phyloP scores from a whole-genome alignment of 1,139 yeast genomes.

The Lipomyces yarrowii region DNA sequence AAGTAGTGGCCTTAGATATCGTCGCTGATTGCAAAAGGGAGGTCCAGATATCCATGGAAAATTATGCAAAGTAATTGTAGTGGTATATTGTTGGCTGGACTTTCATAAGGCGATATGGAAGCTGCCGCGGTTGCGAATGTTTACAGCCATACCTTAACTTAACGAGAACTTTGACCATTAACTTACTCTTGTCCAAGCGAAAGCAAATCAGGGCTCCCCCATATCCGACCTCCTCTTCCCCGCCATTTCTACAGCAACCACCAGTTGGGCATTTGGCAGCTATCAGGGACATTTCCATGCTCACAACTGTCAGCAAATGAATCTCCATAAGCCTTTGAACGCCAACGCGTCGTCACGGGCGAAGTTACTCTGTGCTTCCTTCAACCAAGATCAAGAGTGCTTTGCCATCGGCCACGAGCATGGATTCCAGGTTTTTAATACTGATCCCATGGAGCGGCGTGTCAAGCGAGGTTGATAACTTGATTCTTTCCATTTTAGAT shows the following conservation, averaged over 20 bases:
- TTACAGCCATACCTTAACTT: too few relatives aligned
- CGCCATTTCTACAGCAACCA: not conserved
- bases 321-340: slow-evolving; percentile 27
- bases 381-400: slow-evolving; percentile 90
- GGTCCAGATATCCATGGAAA: slow-evolving; percentile 19
- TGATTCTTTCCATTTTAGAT: not conserved
- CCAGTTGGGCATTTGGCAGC: not conserved
- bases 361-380: slow-evolving; percentile 59
- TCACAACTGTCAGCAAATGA: slow-evolving; percentile 13
- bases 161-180: too few relatives aligned
- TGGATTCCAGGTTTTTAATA: slow-evolving; percentile 85
- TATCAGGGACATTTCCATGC: not conserved
- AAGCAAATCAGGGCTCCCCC: too few relatives aligned
- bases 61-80: not conserved
- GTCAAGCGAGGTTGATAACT: slow-evolving; percentile 56
- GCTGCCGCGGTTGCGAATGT: too few relatives aligned
- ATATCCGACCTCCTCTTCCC: not conserved
- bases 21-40: slow-evolving; percentile 20
- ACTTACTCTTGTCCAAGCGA: too few relatives aligned
- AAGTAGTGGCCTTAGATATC: not conserved
- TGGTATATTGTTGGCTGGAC: not conserved
- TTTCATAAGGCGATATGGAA: not conserved
- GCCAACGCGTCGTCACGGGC: slow-evolving; percentile 40
- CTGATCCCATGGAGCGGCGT: slow-evolving; percentile 82
- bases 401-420: slow-evolving; percentile 80